A percentile compares a stretch with the other conserved stretches of the same genome.
These are phyloP conservation scores for Aegilops sharonensis DNA, from an alignment of 176 grass and related monocot genomes.

Conservation along the genomic window DNA sequence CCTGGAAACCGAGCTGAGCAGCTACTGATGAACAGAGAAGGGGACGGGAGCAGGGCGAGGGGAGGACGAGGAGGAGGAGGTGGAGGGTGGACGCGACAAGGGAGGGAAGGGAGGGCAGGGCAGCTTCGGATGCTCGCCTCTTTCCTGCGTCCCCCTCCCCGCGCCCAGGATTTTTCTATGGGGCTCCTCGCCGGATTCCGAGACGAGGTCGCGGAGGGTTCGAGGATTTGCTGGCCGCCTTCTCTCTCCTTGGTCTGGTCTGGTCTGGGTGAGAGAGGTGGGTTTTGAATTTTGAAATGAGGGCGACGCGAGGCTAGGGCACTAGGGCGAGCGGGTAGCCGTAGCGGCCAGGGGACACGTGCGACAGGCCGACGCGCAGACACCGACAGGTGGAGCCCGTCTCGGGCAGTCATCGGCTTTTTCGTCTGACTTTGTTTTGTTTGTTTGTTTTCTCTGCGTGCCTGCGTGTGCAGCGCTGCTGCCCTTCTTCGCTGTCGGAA, in stretches of 20 bases:
- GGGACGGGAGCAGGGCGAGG: neutral
- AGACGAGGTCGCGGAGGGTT: conserved; percentile 37
- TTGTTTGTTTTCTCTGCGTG: neutral
- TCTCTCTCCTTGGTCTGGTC: neutral
- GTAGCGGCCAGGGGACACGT: conserved; percentile 20
- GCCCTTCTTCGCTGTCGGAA: neutral
- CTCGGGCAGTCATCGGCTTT: neutral
- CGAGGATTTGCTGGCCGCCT: neutral
- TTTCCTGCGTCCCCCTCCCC: conserved; percentile 5
- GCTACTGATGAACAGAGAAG: conserved; percentile 11
- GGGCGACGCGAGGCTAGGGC: neutral
- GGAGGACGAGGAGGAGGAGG: neutral
- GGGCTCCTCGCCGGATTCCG: conserved; percentile 29
- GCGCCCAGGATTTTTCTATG: conserved; percentile 38
- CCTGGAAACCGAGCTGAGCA: neutral
- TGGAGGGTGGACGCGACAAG: conserved; percentile 8
- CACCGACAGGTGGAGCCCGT: neutral
- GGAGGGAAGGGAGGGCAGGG: neutral
- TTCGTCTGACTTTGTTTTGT: conserved; percentile 1
- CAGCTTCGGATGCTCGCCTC: conserved; percentile 51
- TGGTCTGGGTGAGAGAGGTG: neutral
- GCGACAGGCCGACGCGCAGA: neutral
- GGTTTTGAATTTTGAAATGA: conserved; percentile 56
- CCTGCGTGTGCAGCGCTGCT: neutral
- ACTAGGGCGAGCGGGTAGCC: conserved; percentile 32